phyloP scores from a whole-genome alignment of 495 filamentous ascomycete genomes.

The Penicillium paradoxum region DNA sequence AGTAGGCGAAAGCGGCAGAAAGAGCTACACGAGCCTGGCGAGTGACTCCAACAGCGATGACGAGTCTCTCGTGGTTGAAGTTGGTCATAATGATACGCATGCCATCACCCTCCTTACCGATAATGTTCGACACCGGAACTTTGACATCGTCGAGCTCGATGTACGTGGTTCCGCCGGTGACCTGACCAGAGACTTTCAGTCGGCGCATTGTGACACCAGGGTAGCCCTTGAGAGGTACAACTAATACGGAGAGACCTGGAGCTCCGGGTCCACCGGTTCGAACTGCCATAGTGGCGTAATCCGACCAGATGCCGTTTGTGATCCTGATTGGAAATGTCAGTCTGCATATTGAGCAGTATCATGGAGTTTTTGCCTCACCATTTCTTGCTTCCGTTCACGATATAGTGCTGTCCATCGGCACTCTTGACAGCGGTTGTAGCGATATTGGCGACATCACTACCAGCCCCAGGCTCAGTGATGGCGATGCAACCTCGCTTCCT shows the following conservation, averaged over 20 bases:
- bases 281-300: slow-evolving; percentile 68
- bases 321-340: slow-evolving; percentile 44
- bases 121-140: slow-evolving; percentile 63
- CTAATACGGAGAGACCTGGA: slow-evolving; percentile 56
- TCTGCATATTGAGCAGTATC: not conserved
- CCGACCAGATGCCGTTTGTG: slow-evolving; percentile 72
- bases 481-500: slow-evolving; percentile 66
- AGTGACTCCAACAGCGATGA: slow-evolving; percentile 58
- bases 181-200: slow-evolving; percentile 55
- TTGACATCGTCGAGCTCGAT: slow-evolving; percentile 71
- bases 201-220: slow-evolving; percentile 62
- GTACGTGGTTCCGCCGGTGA: slow-evolving; percentile 64
- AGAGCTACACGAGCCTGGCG: slow-evolving; percentile 62
- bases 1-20: slow-evolving; percentile 60
- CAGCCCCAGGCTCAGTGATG: slow-evolving; percentile 71
- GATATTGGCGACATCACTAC: slow-evolving; percentile 68
- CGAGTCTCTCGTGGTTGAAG: slow-evolving; percentile 76
- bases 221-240: slow-evolving; percentile 60
- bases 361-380: slow-evolving; percentile 40
- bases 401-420: slow-evolving; percentile 59
- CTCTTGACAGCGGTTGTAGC: slow-evolving; percentile 60
- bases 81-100: slow-evolving; percentile 79
- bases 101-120: slow-evolving; percentile 65
- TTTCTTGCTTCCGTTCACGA: slow-evolving; percentile 75
- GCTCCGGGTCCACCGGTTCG: slow-evolving; percentile 66